Evolutionary conservation across 768 basidiomycete species (phyloP), one percentile per base, ranked within the genome.

Genomic region (Lactarius psammicola): DNA sequence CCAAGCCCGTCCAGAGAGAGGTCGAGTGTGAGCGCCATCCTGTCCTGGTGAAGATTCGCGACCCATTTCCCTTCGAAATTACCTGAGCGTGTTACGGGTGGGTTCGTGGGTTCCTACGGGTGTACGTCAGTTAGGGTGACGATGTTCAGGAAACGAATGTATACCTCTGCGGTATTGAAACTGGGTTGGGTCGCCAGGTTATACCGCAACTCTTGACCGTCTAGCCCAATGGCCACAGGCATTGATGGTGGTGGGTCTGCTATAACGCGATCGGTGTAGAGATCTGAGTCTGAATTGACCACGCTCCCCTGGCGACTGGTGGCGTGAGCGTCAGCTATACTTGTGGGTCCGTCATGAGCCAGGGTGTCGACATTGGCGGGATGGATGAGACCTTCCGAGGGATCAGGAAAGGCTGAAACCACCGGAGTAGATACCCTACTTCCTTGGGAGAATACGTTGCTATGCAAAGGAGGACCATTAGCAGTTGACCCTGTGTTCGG

Each of bases 11-110:
- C 57, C 40, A 67, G 61, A 1, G 56, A 31, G 62, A 67, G 57
- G 57, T 67, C 62, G 33, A 67, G 66, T 11, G 40, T 59, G 40
- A 67, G 66, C 20, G 31, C 42, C 51, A 59, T 44, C n/a, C 44
- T 38, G 56, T 63, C 51, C 34, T 7, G 56, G 18, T 26, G 34
- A 33, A 49, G 2, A 46, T 59, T 55, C 30, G 56, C 57, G 4
- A 59, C 28, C 66, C 65, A 66, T 23, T 13, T 62, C 28, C 65
- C 65, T 54, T 44, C 53, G 38, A 66, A 23, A 7, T 44, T 33
- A n/a, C 66, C 66, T 9, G 42, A 30, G 10, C 33, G 49, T 4
- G 1, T 26, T 26, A 20, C 30, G 3, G 38, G 30, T 44, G 38
- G 23, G 33, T 31, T 31, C 31, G 18, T 23, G 20, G 10, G 49